Base-by-base conservation (phyloP, 225 moss, liverwort and hornwort species). In the Straminergon stramineum region DNA sequence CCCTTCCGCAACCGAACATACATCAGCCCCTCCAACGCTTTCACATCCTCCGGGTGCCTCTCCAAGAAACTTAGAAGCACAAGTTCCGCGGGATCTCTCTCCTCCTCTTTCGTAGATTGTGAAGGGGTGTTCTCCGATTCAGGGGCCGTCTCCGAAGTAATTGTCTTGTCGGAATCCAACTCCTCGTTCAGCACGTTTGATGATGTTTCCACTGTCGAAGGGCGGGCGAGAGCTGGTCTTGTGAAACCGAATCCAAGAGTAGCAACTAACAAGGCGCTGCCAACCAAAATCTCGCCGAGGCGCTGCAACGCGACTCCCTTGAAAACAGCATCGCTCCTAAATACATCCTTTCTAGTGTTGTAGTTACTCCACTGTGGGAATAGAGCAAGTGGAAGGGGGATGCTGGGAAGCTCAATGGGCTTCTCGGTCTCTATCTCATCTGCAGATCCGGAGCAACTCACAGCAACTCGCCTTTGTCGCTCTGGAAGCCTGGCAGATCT, bases 1-100 rank as follows among this genome's bases (percentile, higher is more conserved):
- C 99, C 97, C 81, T 96, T 97, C 61, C 95, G 96, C 87, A 97
- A 88, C 34, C 97, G 95, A 65, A 95, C 75, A 73, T 95, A 99
- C 89, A 97, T 82, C 88, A 99, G 94, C 73, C 96, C 96, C 85
- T 97, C 94, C 28, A 97, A 81, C 16, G 96, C 92, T 92, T 99
- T 97, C 92, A 89, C 84, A 87, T 99, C 97, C 35, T 89, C 84
- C 9, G 96, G 96, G 88, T 97, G 95, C 73, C 94, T 91, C 84
- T 92, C 82, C 93, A 97, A 91, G 86, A 94, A 97, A 58, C 91
- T 95, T 60, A 93, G 81, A 63, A 99, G 84, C 45, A 97, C 94
- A 84, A 97, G 88, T 79, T 99, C 99, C 18, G 96, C 95, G 32
- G 96, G 95, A 88, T 99, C 97, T 27, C 52, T 82, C 31, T 94